phyloP scores from a whole-genome alignment of 495 filamentous ascomycete genomes.

The Chaetomium tenue region DNA sequence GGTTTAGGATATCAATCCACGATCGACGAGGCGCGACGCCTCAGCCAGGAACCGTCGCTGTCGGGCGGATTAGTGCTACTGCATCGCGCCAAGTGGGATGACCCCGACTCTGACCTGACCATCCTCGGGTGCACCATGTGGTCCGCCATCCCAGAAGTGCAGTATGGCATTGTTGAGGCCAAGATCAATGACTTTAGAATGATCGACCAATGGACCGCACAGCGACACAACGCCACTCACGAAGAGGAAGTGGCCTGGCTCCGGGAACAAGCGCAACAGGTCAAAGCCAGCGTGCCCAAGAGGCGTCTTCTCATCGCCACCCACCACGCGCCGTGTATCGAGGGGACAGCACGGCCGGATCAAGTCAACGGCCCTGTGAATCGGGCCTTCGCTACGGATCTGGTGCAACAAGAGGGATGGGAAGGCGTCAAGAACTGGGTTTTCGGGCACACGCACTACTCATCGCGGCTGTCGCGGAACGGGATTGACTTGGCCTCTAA shows the following conservation, averaged over 20 bases:
- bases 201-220: slow-evolving; percentile 50
- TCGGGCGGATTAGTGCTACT: slow-evolving; percentile 49
- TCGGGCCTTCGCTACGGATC: slow-evolving; percentile 5
- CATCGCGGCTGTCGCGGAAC: not conserved
- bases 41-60: slow-evolving; percentile 48
- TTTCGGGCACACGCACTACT: slow-evolving; percentile 11
- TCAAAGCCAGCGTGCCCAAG: not conserved
- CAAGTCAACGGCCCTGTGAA: not conserved
- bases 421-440: slow-evolving; percentile 1
- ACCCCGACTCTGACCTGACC: slow-evolving; percentile 33
- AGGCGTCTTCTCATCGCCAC: slow-evolving; percentile 4
- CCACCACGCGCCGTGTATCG: slow-evolving; percentile 5
- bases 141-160: slow-evolving; percentile 47
- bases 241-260: slow-evolving; percentile 50
- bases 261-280: slow-evolving; percentile 36
- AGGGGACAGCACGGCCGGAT: not conserved
- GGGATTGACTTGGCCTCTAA: slow-evolving; percentile 1
- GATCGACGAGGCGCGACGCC: slow-evolving; percentile 42
- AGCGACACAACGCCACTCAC: slow-evolving; percentile 48
- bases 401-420: not conserved
- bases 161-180: slow-evolving; percentile 38
- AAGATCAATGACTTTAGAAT: slow-evolving; percentile 52
- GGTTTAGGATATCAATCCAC: slow-evolving; percentile 39
- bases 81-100: slow-evolving; percentile 39
- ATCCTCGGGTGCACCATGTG: slow-evolving; percentile 60